phyloP scores from a whole-genome alignment of 2,329 filamentous ascomycete genomes.

The Fusarium sulawesiense region DNA sequence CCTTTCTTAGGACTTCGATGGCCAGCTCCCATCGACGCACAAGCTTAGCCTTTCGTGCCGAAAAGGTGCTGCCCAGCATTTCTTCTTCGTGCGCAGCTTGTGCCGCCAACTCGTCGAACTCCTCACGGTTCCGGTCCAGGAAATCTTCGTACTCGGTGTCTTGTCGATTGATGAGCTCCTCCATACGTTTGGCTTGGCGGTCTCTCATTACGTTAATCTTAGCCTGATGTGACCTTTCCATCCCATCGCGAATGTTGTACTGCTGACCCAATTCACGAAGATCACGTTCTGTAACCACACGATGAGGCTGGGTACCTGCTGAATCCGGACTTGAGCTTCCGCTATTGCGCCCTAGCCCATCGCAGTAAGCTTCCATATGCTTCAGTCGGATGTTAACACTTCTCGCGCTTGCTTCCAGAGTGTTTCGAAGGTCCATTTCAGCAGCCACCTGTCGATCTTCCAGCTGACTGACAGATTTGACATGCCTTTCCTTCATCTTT shows the following conservation, averaged over 20 bases:
- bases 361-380: conserved; percentile 75
- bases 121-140: conserved; percentile 58
- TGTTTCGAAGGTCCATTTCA: conserved; percentile 68
- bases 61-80: conserved; percentile 58
- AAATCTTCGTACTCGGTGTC: conserved; percentile 62
- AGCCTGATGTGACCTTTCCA: conserved; percentile 68
- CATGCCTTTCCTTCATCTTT: conserved; percentile 67
- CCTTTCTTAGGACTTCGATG: conserved; percentile 64
- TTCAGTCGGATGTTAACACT: conserved; percentile 68
- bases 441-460: conserved; percentile 72
- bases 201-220: conserved; percentile 75
- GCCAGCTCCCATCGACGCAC: conserved; percentile 63
- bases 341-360: conserved; percentile 58
- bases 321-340: conserved; percentile 46
- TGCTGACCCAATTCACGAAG: conserved; percentile 69
- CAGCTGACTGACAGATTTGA: conserved; percentile 63
- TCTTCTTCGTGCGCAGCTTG: conserved; percentile 64
- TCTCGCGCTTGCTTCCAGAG: conserved; percentile 66
- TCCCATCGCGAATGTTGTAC: conserved; percentile 69
- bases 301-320: conserved; percentile 52
- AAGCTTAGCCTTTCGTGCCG: conserved; percentile 58
- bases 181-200: conserved; percentile 70
- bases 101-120: conserved; percentile 61
- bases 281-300: conserved; percentile 69
- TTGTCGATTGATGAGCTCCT: conserved; percentile 67